Evolutionary conservation across 192 early-diverging fungal genomes (phyloP).

Genomic region (Dissophora globulifera): DNA sequence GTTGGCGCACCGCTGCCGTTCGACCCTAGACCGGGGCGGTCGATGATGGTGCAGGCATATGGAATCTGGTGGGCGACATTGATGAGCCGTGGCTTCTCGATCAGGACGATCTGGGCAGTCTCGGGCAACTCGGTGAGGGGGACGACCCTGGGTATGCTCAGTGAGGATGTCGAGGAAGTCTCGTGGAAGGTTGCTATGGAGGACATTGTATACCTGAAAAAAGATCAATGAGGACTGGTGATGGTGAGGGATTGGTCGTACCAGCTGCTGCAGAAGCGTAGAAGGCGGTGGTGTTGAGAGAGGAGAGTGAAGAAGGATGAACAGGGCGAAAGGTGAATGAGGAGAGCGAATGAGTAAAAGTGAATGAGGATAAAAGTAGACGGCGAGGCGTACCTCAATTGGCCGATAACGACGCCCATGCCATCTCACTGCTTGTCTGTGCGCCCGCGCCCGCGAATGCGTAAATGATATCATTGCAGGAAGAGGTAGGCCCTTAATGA

Average conservation of each 20-base stretch:
- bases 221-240: not conserved
- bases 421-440: too few species aligned
- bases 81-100: slow-evolving; percentile 55
- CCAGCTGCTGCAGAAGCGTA: too few species aligned
- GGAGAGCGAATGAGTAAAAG: not conserved
- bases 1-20: too few species aligned
- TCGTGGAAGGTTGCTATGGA: slow-evolving; percentile 29
- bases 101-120: slow-evolving; percentile 37
- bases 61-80: slow-evolving; percentile 68
- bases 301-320: not conserved
- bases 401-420: too few species aligned
- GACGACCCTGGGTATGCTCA: slow-evolving; percentile 13
- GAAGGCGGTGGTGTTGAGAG: too few species aligned
- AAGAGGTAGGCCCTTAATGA: too few species aligned
- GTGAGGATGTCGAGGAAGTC: slow-evolving; percentile 23
- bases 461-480: too few species aligned
- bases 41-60: slow-evolving; percentile 55
- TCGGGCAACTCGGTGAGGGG: slow-evolving; percentile 44
- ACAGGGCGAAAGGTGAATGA: not conserved
- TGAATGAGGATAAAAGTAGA: not conserved
- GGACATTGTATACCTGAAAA: slow-evolving; percentile 3
- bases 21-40: slow-evolving; percentile 2
- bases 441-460: too few species aligned
- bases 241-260: too few species aligned
- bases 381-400: too few species aligned